Evolutionary conservation across 495 filamentous ascomycete species (phyloP).

Genomic region (Tirmania nivea): DNA sequence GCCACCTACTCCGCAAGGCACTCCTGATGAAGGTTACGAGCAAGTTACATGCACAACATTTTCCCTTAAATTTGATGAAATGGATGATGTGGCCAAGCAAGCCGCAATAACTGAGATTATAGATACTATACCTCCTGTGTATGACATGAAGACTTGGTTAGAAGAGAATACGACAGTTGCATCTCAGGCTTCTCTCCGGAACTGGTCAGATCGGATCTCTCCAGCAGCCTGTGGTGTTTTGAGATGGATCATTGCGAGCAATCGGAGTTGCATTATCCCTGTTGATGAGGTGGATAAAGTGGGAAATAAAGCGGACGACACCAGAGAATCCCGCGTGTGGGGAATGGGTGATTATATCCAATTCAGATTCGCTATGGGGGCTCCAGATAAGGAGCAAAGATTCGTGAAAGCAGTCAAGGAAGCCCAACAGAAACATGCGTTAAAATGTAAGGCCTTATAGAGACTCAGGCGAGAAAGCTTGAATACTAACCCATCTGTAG

Average conservation of each 20-base stretch:
- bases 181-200: constrained; percentile 26
- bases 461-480: not conserved
- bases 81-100: constrained; percentile 28
- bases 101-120: constrained; percentile 36
- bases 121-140: constrained; percentile 43
- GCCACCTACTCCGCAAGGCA: too few species aligned
- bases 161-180: constrained; percentile 16
- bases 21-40: constrained; percentile 11
- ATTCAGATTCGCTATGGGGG: constrained; percentile 73
- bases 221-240: constrained; percentile 47
- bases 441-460: too few species aligned
- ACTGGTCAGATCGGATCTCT: constrained; percentile 41
- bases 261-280: constrained; percentile 67
- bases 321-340: constrained; percentile 31
- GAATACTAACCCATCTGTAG: constrained; percentile 1
- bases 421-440: too few species aligned
- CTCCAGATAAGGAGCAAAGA: constrained; percentile 72
- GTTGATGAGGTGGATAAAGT: constrained; percentile 25
- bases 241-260: constrained; percentile 81
- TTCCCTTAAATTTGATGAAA: constrained; percentile 32
- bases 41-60: constrained; percentile 22
- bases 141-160: constrained; percentile 41
- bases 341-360: constrained; percentile 53
- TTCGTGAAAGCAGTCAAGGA: constrained; percentile 43
- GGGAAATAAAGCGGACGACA: constrained; percentile 6